Evolutionary conservation across 805 yeast species (phyloP).

Genomic region (Wilhelminamyces savonicus): DNA sequence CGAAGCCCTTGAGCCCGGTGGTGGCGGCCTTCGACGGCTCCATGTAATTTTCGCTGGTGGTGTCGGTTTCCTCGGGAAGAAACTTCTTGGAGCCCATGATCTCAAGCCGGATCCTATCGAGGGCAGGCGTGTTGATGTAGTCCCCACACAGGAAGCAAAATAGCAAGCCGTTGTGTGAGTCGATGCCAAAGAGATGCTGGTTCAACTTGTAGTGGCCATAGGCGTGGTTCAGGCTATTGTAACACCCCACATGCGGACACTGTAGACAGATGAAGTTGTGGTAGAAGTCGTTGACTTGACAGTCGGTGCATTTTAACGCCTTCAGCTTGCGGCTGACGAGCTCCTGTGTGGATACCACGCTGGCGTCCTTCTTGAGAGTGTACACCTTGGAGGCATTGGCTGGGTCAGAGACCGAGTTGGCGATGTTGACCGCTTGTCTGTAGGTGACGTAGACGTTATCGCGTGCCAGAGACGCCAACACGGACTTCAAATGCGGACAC

Average conservation of each 20-base stretch:
- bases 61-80: background rate
- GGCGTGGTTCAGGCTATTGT: slow-evolving; percentile 33
- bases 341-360: slow-evolving; percentile 27
- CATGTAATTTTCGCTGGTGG: slow-evolving; percentile 8
- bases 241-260: slow-evolving; percentile 74
- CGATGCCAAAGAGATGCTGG: slow-evolving; percentile 44
- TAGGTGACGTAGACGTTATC: slow-evolving; percentile 46
- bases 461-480: slow-evolving; percentile 42
- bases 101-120: slow-evolving; percentile 45
- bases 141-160: slow-evolving; percentile 78
- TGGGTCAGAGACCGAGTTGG: slow-evolving; percentile 25
- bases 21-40: slow-evolving; percentile 49
- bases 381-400: slow-evolving; percentile 12
- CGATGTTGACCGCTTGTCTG: slow-evolving; percentile 44
- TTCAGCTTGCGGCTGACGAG: slow-evolving; percentile 36
- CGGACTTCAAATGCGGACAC: slow-evolving; percentile 45
- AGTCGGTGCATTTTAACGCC: slow-evolving; percentile 47
- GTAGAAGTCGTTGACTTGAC: slow-evolving; percentile 35
- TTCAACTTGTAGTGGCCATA: slow-evolving; percentile 24
- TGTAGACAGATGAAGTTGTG: slow-evolving; percentile 61
- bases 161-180: slow-evolving; percentile 58
- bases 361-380: slow-evolving; percentile 31
- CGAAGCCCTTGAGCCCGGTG: slow-evolving; percentile 81
- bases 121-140: slow-evolving; percentile 54
- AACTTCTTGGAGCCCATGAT: slow-evolving; percentile 4